Base-by-base conservation (phyloP, 2,329 filamentous ascomycete genomes). In the Pezicula rhizophila region DNA sequence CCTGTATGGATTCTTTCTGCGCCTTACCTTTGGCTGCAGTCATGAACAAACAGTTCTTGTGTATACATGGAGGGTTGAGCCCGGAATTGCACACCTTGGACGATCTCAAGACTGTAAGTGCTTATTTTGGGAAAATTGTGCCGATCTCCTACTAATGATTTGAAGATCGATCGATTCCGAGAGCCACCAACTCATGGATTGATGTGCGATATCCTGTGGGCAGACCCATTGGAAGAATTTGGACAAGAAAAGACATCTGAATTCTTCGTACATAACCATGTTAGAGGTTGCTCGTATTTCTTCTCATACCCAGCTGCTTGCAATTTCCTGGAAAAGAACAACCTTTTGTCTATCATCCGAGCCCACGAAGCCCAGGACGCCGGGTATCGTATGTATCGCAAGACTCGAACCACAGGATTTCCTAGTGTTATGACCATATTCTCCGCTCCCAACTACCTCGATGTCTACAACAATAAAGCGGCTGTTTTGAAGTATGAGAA, bases 401-500 rank as follows among this genome's bases (percentile, higher is more conserved):
- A 99, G 79, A 99, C 93, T 23, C 82, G 92, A 55, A 97, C 93
- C 1, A 99, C 93, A 17, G 93, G 93, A 2, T 99, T 99, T 74
- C 93, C 93, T 18, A 96, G 91, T 72, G 93, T 99, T 55, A 99
- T 99, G 93, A 99, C 93, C 59, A 99, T 99, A 63, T 99, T 99
- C 78, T 97, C 92, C 40, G 93, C 93, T 1, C 93, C 93, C 34
- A 99, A 99, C 71, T 99, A 99, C 67, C 82, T 99, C 55, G 93
- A 99, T 64, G 91, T 99, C 34, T 99, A 99, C 74, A 99, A 99
- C 82, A 99, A 99, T 79, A 99, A 99, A 76, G 93, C 93, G 2
- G 93, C 93, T 0, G 93, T 99, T 37, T 76, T 99, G 62, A 99
- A 99, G 74, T 99, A 99, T 68, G 93, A 99, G 74, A 99, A 99